Percentiles rank a stretch among this genome's conserved stretches.
These are phyloP conservation scores for Prunus fruticosa DNA, from an alignment of 306 rosid species.

Conservation along the genomic window DNA sequence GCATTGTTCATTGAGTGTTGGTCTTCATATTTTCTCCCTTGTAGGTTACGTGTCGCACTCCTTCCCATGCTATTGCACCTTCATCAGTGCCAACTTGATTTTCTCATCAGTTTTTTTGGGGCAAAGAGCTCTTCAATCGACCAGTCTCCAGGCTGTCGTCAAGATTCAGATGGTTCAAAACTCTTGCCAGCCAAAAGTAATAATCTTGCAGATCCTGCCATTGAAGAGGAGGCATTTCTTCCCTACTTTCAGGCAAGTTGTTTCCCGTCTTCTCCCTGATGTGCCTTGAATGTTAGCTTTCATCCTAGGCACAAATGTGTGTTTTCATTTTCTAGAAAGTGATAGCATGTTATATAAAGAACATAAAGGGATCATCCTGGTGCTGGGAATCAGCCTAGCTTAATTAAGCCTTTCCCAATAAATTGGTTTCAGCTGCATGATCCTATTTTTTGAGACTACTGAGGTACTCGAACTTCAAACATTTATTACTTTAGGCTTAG, in stretches of 20 bases:
- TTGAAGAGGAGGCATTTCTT: constrained; percentile 84
- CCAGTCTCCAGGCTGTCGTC: constrained; percentile 45
- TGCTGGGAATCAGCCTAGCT: not conserved
- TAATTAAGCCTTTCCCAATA: not conserved
- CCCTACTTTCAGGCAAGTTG: constrained; percentile 94
- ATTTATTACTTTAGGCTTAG: not conserved
- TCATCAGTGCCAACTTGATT: constrained; percentile 89
- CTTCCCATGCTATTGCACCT: constrained; percentile 73
- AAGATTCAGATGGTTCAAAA: constrained; percentile 60
- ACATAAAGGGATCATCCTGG: not conserved
- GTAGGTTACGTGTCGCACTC: constrained; percentile 65
- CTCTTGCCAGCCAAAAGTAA: constrained; percentile 32
- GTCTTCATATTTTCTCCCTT: constrained; percentile 7
- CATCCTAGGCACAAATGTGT: not conserved
- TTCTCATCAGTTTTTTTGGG: constrained; percentile 78
- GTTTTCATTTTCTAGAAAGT: not conserved
- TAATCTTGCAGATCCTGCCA: constrained; percentile 32
- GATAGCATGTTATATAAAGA: not conserved
- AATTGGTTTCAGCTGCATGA: not conserved
- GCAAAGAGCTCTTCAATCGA: constrained; percentile 42
- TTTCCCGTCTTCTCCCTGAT: not conserved
- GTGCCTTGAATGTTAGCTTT: constrained; percentile 12
- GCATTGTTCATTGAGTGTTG: constrained; percentile 2
- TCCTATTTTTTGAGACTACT: not conserved
- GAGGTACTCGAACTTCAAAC: constrained; percentile 4